Evolutionary conservation across 805 yeast genomes (phyloP).

Genomic region (Saccharomycopsis fermentans): DNA sequence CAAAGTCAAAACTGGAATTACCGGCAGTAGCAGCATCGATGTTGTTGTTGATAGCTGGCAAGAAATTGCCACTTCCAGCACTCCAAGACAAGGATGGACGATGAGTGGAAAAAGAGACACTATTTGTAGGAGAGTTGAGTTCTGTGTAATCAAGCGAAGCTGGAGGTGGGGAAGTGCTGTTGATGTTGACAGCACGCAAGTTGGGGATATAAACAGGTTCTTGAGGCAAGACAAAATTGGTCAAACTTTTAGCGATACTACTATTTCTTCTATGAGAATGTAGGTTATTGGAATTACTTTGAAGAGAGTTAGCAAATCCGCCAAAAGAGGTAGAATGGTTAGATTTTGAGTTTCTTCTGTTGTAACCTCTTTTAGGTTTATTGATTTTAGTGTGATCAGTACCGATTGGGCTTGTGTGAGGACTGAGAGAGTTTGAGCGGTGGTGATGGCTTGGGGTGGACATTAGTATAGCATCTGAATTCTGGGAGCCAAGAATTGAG

Average conservation of each 20-base stretch:
- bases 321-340: neutral
- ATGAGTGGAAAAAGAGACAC: neutral
- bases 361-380: neutral
- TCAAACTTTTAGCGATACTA: neutral
- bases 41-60: neutral
- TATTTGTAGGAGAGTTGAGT: neutral
- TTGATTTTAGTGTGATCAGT: neutral
- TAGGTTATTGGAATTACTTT: neutral
- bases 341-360: neutral
- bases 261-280: neutral
- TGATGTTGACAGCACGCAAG: neutral
- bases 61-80: neutral
- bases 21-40: too few relatives aligned
- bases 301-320: neutral
- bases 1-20: neutral
- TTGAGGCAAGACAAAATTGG: neutral
- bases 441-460: neutral
- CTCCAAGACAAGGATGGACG: conserved; percentile 1
- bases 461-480: neutral
- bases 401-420: neutral
- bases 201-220: neutral
- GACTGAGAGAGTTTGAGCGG: neutral
- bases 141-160: neutral
- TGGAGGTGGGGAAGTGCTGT: neutral
- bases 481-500: neutral